These are phyloP conservation scores for Salisapilia sapeloensis DNA, from an alignment of 352 stramenopile genomes.

Conservation along the genomic window DNA sequence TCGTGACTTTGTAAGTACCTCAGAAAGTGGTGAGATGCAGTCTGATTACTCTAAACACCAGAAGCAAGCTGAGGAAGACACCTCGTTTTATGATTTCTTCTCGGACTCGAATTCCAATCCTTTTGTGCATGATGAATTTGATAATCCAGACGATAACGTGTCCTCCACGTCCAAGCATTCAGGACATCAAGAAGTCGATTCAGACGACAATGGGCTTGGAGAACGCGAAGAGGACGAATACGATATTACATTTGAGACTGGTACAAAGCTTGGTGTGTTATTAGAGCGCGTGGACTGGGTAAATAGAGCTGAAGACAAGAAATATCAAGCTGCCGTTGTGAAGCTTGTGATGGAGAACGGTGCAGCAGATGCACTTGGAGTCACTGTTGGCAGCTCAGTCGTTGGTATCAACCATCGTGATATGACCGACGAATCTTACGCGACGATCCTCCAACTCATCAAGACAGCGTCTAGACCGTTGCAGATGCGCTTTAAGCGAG, in stretches of 20 bases:
- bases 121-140: constrained; percentile 41
- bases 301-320: constrained; percentile 19
- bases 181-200: constrained; percentile 3
- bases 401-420: constrained; percentile 46
- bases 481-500: constrained; percentile 52
- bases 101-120: constrained; percentile 35
- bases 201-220: constrained; percentile 2
- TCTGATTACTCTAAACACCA: no score
- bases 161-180: constrained; percentile 2
- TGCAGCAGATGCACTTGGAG: constrained; percentile 41
- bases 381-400: constrained; percentile 50
- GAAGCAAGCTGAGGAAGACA: constrained; percentile 4
- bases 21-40: no score
- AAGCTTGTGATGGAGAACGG: constrained; percentile 72
- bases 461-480: constrained; percentile 59
- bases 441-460: constrained; percentile 53
- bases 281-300: constrained; percentile 69
- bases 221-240: constrained; percentile 24
- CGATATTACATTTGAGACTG: constrained; percentile 58
- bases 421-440: constrained; percentile 37
- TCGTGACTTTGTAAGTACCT: no score
- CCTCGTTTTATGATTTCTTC: constrained; percentile 37
- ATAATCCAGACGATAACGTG: constrained; percentile 49
- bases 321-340: constrained; percentile 49
- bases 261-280: constrained; percentile 60